Conservation (phyloP, 1,284 basidiomycete species). For the Kalmanozyma brasiliensis region DNA sequence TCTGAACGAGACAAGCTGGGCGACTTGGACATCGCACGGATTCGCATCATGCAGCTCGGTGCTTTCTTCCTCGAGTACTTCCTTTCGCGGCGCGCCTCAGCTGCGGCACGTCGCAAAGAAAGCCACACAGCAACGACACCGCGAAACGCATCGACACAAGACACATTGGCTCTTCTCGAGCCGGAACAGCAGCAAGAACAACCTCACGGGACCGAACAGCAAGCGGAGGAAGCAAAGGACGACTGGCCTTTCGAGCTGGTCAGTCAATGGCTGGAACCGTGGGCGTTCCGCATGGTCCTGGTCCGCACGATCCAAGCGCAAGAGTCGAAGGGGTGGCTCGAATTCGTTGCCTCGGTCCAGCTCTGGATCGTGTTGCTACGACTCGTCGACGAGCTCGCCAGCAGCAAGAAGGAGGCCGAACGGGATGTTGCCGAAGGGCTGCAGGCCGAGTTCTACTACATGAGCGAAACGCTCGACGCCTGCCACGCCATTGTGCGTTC, state of each 20-base stretch:
- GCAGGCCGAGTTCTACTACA: constrained; percentile 64
- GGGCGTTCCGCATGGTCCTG: constrained; percentile 63
- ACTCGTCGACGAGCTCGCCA: constrained; percentile 60
- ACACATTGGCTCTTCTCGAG: constrained; percentile 10
- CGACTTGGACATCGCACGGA: constrained; percentile 60
- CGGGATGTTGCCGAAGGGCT: constrained; percentile 59
- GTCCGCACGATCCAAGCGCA: constrained; percentile 54
- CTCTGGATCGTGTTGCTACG: constrained; percentile 65
- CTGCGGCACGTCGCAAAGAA: constrained; percentile 14
- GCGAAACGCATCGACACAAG: constrained; percentile 13
- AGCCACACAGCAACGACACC: constrained; percentile 3
- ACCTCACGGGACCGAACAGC: constrained; percentile 1
- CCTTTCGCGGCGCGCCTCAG: constrained; percentile 45
- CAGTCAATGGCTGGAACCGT: constrained; percentile 61
- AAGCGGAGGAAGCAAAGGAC: constrained; percentile 2
- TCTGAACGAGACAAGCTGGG: constrained; percentile 65
- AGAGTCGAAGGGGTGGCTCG: constrained; percentile 61
- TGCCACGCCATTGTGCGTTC: constrained; percentile 53
- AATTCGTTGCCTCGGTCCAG: constrained; percentile 59
- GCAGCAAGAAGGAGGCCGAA: constrained; percentile 46
- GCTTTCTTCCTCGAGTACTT: constrained; percentile 66
- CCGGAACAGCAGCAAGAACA: constrained; percentile 3
- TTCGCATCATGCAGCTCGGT: constrained; percentile 61
- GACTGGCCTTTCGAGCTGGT: constrained; percentile 57
- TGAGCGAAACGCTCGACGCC: constrained; percentile 59